Base-by-base conservation (phyloP, 2,329 filamentous ascomycete genomes). In the Sphaerulina musiva region DNA sequence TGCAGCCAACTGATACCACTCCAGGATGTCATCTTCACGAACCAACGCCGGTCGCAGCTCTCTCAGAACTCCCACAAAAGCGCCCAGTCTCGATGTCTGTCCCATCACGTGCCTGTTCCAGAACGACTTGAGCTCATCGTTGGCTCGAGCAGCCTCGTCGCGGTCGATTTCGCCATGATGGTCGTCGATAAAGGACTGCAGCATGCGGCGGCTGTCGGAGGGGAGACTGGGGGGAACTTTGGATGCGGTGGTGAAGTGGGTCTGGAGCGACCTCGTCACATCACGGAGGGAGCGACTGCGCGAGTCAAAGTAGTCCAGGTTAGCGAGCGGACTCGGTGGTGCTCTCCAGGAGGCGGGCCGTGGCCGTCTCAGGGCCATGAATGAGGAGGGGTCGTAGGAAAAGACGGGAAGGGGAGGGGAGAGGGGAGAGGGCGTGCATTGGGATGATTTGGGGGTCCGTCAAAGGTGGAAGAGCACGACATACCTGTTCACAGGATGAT, bases 1-100 rank as follows among this genome's bases (percentile, higher is more conserved):
- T 17, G 83, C 70, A 11, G 85, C 74, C 58, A 79, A 72, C 44
- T 86, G 80, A 79, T 87, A 89, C 88, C 88, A 93, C 55, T 83
- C 78, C 52, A 84, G 71, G 51, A 88, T 70, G 52, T 84, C 80
- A 34, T 80, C 76, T 2, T 84, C 78, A 9, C 81, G 81, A 53
- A 78, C 78, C 51, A 93, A 77, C 9, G 79, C 78, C 2, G 85
- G 81, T 23, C 83, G 78, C 36, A 92, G 73, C 40, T 78, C 78
- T 45, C 81, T 79, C 52, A 92, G 72, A 44, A 87, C 78, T 47
- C 79, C 78, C 14, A 91, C 76, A 70, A 91, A 93, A n/a, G 82
- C 73, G 7, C 80, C 81, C 66, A 81, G 79, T 61, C 81, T 80
- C 48, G 77, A 69, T 2, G 80, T 73, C 23, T 76, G 75, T 34